Evolutionary conservation across 495 filamentous ascomycete genomes (phyloP).

Genomic region (Talaromyces nanjingensis): DNA sequence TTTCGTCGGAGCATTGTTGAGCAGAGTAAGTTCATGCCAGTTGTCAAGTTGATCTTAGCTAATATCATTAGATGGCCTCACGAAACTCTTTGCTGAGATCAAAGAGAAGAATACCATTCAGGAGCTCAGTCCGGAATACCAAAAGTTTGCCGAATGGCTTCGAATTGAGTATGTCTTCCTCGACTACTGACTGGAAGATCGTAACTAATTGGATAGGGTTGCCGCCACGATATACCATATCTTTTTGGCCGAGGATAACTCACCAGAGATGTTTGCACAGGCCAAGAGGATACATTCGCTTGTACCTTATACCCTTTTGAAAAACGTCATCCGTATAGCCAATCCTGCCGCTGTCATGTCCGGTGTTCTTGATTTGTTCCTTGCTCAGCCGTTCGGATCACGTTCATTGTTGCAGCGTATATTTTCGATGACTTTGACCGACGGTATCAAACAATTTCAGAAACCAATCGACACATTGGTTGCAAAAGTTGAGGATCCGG

Average conservation of each 20-base stretch:
- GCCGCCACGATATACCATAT: slow-evolving; percentile 95
- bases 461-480: slow-evolving; percentile 72
- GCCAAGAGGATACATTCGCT: slow-evolving; percentile 88
- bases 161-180: slow-evolving; percentile 64
- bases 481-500: slow-evolving; percentile 65
- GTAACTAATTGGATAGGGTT: slow-evolving; percentile 39
- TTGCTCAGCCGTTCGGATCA: slow-evolving; percentile 89
- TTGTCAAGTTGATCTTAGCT: slow-evolving; percentile 8
- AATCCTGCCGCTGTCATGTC: slow-evolving; percentile 96
- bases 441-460: slow-evolving; percentile 80
- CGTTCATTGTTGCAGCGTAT: slow-evolving; percentile 88
- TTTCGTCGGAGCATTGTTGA: slow-evolving; percentile 71
- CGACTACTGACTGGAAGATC: neutral
- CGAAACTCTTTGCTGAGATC: slow-evolving; percentile 89
- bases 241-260: slow-evolving; percentile 97
- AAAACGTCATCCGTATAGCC: slow-evolving; percentile 92
- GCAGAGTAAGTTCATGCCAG: slow-evolving; percentile 51
- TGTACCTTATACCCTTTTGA: slow-evolving; percentile 85
- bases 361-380: slow-evolving; percentile 84
- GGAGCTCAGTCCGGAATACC: slow-evolving; percentile 88
- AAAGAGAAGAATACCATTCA: slow-evolving; percentile 75
- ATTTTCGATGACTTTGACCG: slow-evolving; percentile 82
- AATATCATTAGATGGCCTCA: slow-evolving; percentile 62
- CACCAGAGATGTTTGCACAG: slow-evolving; percentile 90
- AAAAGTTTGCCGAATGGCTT: slow-evolving; percentile 97